Evolutionary conservation across 805 yeast species (phyloP), one percentile per base, ranked within the genome.

Genomic region (Nakazawaea sp.): DNA sequence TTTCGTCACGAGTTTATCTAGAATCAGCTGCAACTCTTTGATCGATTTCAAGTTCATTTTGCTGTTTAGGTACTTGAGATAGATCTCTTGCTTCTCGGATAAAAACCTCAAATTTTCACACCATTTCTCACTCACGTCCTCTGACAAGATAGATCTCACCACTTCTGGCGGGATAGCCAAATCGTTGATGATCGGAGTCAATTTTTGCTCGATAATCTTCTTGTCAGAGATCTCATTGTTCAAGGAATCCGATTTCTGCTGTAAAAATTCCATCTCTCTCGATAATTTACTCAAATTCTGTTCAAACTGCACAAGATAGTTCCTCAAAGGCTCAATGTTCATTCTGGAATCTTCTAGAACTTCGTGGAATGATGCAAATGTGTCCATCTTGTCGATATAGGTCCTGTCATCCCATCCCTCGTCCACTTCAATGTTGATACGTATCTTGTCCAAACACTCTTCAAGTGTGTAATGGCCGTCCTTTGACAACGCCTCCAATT

Each of bases 181-280:
- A 45, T 84, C 89, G 27, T 81, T 70, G 1, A 88, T 78, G n/a
- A 85, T 61, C 0, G 95, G 95, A 15, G 82, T 75, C 40, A 88
- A 68, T 35, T 65, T 65, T 7, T 56, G 54, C 40, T 78, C 74
- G 15, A 72, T 66, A 23, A 58, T 48, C 13, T 70, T 65, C 33
- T 81, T 73, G 27, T 61, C 57, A 10, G 62, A 62, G 11, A 80
- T 62, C 28, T 75, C 63, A 16, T 56, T 47, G 27, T 72, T 67
- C 29, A 82, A 54, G 13, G 61, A 56, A 13, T 68, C 52, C 2
- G 84, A 75, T 41, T 75, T 66, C 5, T 61, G 53, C 46, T 78
- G 81, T 25, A 82, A 64, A 31, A 64, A 65, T 48, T 74, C 79
- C 70, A 82, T 68, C 43, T 81, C 87, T 16, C 60, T 53, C 1